Conservation (phyloP, 2,329 filamentous ascomycete genomes). For the Xylariaceae sp. region DNA sequence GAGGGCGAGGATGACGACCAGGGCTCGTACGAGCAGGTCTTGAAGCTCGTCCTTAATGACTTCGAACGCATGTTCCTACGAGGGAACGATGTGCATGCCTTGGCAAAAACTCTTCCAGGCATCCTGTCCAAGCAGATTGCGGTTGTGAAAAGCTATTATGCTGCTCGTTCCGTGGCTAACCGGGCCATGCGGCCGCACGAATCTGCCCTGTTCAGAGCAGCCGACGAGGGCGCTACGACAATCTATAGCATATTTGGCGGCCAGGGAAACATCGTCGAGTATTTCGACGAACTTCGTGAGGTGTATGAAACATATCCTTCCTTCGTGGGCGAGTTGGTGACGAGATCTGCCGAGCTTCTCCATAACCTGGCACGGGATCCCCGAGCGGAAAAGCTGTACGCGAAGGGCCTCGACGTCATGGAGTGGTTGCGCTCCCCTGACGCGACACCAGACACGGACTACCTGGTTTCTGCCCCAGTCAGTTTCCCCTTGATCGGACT, state of each 20-base stretch:
- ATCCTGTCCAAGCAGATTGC: slow-evolving; percentile 89
- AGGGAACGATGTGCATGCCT: slow-evolving; percentile 92
- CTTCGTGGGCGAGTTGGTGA: slow-evolving; percentile 82
- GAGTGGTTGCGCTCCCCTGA: slow-evolving; percentile 87
- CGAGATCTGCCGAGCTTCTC: slow-evolving; percentile 77
- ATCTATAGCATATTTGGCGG: slow-evolving; percentile 95
- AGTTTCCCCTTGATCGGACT: slow-evolving; percentile 94
- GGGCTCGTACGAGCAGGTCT: slow-evolving; percentile 84
- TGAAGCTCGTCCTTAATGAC: slow-evolving; percentile 89
- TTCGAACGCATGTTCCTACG: slow-evolving; percentile 93
- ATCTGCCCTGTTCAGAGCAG: slow-evolving; percentile 85
- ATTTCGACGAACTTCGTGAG: slow-evolving; percentile 94
- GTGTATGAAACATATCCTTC: slow-evolving; percentile 86
- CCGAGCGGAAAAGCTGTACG: slow-evolving; percentile 87
- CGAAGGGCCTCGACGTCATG: slow-evolving; percentile 94
- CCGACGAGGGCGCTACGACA: slow-evolving; percentile 73
- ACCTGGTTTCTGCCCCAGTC: slow-evolving; percentile 89
- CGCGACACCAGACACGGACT: slow-evolving; percentile 86
- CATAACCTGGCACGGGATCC: slow-evolving; percentile 77
- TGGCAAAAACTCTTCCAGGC: slow-evolving; percentile 79
- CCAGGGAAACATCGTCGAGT: slow-evolving; percentile 98
- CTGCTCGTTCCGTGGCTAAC: slow-evolving; percentile 76
- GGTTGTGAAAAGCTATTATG: slow-evolving; percentile 87
- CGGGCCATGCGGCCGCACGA: slow-evolving; percentile 87
- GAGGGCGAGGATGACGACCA: slow-evolving; percentile 86